Percentiles rank a stretch among this genome's conserved stretches.
Conservation (phyloP, 441 rosid species). For the Corymbia citriodora region DNA sequence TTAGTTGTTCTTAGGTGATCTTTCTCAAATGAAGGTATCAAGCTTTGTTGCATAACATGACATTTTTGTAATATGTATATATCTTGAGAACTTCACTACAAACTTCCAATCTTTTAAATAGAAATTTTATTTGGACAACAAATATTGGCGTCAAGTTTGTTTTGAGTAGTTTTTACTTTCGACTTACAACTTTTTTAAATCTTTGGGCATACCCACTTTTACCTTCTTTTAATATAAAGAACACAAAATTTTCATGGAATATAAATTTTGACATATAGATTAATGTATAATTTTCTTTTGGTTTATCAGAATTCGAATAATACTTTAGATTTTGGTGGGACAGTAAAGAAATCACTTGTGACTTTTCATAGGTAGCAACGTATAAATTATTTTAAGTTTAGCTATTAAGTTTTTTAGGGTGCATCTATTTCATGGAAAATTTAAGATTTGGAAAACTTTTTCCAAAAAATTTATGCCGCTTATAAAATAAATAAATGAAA, state of each 20-base stretch:
- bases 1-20: not conserved
- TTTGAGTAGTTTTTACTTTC: not conserved
- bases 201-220: not conserved
- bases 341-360: not conserved
- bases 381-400: not conserved
- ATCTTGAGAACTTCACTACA: not conserved
- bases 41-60: not conserved
- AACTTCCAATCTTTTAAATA: not conserved
- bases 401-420: not conserved
- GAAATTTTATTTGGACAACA: not conserved
- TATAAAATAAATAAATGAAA: not conserved
- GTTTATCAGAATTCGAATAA: not conserved
- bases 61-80: not conserved
- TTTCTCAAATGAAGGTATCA: not conserved
- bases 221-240: not conserved
- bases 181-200: not conserved
- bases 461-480: too few species aligned
- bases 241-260: not conserved
- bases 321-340: not conserved
- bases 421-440: too few species aligned
- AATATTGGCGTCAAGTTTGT: not conserved
- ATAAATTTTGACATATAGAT: not conserved
- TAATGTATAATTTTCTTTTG: not conserved
- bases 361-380: not conserved
- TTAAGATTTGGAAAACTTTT: too few species aligned